Evolutionary conservation across 2,329 filamentous ascomycete species (phyloP), one percentile per base, ranked within the genome.

Genomic region (Fusarium praegraminearum): DNA sequence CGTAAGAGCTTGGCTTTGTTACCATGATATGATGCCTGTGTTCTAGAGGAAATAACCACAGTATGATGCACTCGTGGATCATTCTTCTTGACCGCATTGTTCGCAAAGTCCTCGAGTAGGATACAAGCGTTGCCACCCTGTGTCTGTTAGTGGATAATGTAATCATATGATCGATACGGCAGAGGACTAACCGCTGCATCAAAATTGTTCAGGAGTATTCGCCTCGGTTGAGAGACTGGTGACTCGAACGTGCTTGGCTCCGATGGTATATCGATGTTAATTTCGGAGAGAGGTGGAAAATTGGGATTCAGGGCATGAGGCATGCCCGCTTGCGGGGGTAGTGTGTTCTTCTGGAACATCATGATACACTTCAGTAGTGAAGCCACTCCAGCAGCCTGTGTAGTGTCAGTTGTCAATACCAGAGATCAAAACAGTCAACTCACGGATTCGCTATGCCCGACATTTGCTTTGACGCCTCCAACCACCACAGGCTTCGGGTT

Each of bases 81-180:
- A 83, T 76, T 85, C 83, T 43, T 85, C 84, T 54, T 47, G 33
- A 57, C 57, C 4, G 38, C 13, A 18, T 28, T n/a, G 45, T 36
- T 12, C 8, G 86, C 84, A 7, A 83, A 83, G 7, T 86, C 82
- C 74, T 92, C 88, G 5, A 92, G 70, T 12, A 92, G 77, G 32
- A 92, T 76, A 26, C 88, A 87, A 5, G 89, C 91, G 78, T 93
- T 93, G 24, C 90, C 90, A 70, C 90, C 90, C 57, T 90, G 89
- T 8, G 6, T 45, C 10, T 24, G 11, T 45, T 16, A 45, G 20
- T 28, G 22, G 15, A n/a, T 12, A 16, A 45, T 7, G 3, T 45
- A n/a, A n/a, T 45, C 5, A 15, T 28, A 45, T 28, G 9, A 16
- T 24, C 7, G 24, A 45, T 13, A 16, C 16, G 12, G 24, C 5